Percentiles rank a stretch among this genome's conserved stretches.
These are phyloP conservation scores for Yamadazyma friedrichii DNA, from an alignment of 1,139 yeast species.

Conservation along the genomic window DNA sequence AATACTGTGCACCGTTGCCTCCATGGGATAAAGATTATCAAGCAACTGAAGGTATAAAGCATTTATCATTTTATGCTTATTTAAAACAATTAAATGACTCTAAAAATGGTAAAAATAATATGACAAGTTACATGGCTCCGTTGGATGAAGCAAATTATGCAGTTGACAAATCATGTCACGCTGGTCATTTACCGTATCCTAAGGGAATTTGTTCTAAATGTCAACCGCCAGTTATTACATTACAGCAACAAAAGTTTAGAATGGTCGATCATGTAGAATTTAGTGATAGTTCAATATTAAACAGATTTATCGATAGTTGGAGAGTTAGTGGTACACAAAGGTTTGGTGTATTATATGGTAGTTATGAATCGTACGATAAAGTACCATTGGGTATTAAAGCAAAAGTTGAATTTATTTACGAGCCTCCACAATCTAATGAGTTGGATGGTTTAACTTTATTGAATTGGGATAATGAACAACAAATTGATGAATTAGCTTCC, in stretches of 20 bases:
- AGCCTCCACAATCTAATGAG: conserved; percentile 87
- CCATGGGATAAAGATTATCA: conserved; percentile 88
- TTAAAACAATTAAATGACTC: conserved; percentile 69
- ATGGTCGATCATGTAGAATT: conserved; percentile 98
- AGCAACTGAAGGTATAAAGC: conserved; percentile 77
- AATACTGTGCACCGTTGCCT: conserved; percentile 91
- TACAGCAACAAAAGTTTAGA: conserved; percentile 85
- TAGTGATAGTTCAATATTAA: conserved; percentile 61
- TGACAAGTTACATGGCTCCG: conserved; percentile 75
- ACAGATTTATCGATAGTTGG: conserved; percentile 88
- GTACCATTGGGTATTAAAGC: conserved; percentile 94
- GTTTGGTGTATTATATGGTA: conserved; percentile 81
- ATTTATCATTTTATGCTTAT: conserved; percentile 82
- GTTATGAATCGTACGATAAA: conserved; percentile 70
- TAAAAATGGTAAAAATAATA: conserved; percentile 61
- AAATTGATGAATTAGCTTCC: conserved; percentile 55
- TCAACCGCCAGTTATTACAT: conserved; percentile 92
- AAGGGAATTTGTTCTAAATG: conserved; percentile 95
- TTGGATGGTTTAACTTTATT: conserved; percentile 77
- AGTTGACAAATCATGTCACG: conserved; percentile 63
- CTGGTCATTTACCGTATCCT: conserved; percentile 94
- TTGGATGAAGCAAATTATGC: conserved; percentile 67
- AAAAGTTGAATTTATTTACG: conserved; percentile 89
- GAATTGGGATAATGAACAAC: conserved; percentile 57
- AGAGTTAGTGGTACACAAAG: conserved; percentile 85